A percentile compares a stretch with the other conserved stretches of the same genome.
Evolutionary conservation across 495 filamentous ascomycete species (phyloP).

Genomic region (Aspergillus asperescens): DNA sequence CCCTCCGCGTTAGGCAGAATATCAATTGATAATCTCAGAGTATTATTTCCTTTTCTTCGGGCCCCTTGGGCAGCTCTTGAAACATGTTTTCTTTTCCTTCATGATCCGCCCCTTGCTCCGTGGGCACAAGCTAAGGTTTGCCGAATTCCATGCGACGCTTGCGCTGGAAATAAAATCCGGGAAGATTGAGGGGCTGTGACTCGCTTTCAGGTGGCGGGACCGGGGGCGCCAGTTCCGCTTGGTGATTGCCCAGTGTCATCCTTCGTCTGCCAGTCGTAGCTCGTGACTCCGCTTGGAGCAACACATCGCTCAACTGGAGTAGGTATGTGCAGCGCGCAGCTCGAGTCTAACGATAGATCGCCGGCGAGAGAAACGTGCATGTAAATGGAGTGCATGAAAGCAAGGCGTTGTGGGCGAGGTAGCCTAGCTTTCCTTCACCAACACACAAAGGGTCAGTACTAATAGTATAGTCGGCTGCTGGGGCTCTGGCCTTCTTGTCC

Average conservation of each 20-base stretch:
- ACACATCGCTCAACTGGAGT: too few species aligned
- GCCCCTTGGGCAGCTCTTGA: neutral
- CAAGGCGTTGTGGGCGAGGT: too few species aligned
- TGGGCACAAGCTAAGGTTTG: conserved; percentile 2
- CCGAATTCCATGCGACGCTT: neutral
- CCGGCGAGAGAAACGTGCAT: neutral
- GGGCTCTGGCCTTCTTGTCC: too few species aligned
- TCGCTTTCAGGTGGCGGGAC: neutral
- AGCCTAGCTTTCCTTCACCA: too few species aligned
- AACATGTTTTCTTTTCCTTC: neutral
- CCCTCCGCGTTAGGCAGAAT: neutral
- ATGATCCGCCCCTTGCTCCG: neutral
- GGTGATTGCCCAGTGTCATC: neutral
- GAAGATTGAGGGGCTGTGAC: neutral
- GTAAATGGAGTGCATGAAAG: neutral
- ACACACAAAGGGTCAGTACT: too few species aligned
- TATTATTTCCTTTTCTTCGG: neutral
- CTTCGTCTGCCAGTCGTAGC: neutral
- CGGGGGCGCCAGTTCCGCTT: neutral
- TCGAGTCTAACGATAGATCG: neutral
- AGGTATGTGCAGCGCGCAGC: neutral
- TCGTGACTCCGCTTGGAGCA: too few species aligned
- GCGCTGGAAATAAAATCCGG: neutral
- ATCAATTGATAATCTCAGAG: neutral
- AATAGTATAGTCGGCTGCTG: too few species aligned